A percentile compares a stretch with the other conserved stretches of the same genome.
These are phyloP conservation scores for Erucastrum elatum DNA, from an alignment of 345 rosid species.

Conservation along the genomic window DNA sequence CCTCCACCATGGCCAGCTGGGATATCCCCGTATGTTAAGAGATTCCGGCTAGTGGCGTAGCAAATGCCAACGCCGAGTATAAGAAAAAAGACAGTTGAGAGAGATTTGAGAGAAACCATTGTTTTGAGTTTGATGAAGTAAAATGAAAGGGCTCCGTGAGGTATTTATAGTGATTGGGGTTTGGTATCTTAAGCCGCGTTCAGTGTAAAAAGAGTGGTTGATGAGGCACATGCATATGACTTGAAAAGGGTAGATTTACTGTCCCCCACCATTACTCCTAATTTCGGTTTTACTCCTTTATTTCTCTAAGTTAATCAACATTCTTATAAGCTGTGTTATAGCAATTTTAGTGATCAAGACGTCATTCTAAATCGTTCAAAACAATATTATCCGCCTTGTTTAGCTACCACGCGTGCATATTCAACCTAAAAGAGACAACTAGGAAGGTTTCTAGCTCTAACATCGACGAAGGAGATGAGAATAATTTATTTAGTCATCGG, in stretches of 20 bases:
- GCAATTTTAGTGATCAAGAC: not conserved
- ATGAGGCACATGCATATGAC: conserved; percentile 25
- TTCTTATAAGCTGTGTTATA: not conserved
- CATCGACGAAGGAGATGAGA: not conserved
- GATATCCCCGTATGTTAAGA: conserved; percentile 18
- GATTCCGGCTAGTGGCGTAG: conserved; percentile 45
- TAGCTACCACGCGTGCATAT: not conserved
- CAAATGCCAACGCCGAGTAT: conserved; percentile 38
- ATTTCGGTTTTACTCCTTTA: not conserved
- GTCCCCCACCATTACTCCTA: not conserved
- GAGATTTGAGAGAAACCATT: conserved; percentile 41
- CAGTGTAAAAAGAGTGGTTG: conserved; percentile 15
- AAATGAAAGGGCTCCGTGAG: conserved; percentile 24
- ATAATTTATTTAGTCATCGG: not conserved
- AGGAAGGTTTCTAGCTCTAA: not conserved
- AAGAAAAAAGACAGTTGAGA: conserved; percentile 38
- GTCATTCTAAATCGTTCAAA: not conserved
- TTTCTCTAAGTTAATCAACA: not conserved
- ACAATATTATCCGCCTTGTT: not conserved
- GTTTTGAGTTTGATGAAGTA: conserved; percentile 29
- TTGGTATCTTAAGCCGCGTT: conserved; percentile 24
- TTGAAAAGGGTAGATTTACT: conserved; percentile 23
- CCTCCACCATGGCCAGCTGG: conserved; percentile 33
- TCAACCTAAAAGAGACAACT: not conserved
- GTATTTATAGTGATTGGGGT: conserved; percentile 36